Conservation (phyloP, 1,139 yeast genomes). For the Nadsonia commutata region DNA sequence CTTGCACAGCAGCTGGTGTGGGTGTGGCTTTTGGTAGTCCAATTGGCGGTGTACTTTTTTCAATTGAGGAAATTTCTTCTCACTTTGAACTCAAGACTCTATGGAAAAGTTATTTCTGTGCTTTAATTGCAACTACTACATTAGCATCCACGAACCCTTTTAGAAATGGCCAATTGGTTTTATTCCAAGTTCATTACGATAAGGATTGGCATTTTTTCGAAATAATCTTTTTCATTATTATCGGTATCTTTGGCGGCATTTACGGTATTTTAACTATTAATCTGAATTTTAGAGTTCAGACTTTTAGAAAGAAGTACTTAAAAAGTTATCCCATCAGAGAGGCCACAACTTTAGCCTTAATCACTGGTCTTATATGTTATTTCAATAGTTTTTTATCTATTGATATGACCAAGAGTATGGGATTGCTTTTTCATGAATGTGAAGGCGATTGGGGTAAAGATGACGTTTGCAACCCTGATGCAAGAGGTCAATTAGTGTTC, state of each 20-base stretch:
- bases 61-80: constrained; percentile 64
- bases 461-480: constrained; percentile 13
- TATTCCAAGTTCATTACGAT: constrained; percentile 79
- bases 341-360: constrained; percentile 46
- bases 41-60: constrained; percentile 84
- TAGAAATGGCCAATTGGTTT: constrained; percentile 83
- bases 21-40: constrained; percentile 93
- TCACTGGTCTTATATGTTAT: constrained; percentile 69
- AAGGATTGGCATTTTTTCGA: constrained; percentile 81
- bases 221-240: constrained; percentile 57
- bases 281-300: constrained; percentile 62
- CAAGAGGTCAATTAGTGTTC: constrained; percentile 19
- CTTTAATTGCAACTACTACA: constrained; percentile 74
- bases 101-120: constrained; percentile 87
- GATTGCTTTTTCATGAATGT: constrained; percentile 76
- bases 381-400: constrained; percentile 65
- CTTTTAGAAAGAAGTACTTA: constrained; percentile 61
- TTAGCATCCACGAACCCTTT: constrained; percentile 68
- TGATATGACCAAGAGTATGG: constrained; percentile 97
- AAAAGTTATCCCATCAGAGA: constrained; percentile 49
- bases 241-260: constrained; percentile 85
- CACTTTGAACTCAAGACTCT: constrained; percentile 63
- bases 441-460: constrained; percentile 23
- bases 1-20: constrained; percentile 88
- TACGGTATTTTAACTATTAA: constrained; percentile 76